A percentile compares a stretch with the other conserved stretches of the same genome.
Evolutionary conservation across 257 asterid genomes (phyloP).

Genomic region (Fraxinus pennsylvanica): DNA sequence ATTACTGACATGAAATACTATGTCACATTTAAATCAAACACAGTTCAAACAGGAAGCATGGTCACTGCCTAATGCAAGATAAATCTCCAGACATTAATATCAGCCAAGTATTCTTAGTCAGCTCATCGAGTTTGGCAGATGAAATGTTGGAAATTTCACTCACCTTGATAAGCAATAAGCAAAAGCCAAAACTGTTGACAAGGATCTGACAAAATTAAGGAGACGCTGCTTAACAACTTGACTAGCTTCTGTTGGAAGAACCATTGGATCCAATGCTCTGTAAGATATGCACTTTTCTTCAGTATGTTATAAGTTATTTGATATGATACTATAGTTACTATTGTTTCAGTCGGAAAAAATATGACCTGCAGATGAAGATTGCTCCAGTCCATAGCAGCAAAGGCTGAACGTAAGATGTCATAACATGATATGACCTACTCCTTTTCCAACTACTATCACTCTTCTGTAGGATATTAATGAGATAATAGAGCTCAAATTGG

Average conservation of each 20-base stretch:
- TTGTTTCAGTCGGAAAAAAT: constrained; percentile 25
- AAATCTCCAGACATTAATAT: not conserved
- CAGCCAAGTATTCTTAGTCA: not conserved
- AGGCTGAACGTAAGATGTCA: constrained; percentile 80
- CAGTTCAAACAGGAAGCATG: constrained; percentile 21
- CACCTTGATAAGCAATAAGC: constrained; percentile 93
- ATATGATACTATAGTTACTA: constrained; percentile 12
- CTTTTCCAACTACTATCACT: constrained; percentile 77
- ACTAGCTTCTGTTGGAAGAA: constrained; percentile 82
- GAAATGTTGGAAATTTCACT: constrained; percentile 23
- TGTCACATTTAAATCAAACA: constrained; percentile 12
- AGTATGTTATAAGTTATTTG: constrained; percentile 27
- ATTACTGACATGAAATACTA: not conserved
- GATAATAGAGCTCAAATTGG: constrained; percentile 13
- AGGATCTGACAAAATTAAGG: constrained; percentile 78
- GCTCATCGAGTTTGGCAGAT: constrained; percentile 2
- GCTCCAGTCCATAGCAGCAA: constrained; percentile 86
- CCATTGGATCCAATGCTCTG: constrained; percentile 88
- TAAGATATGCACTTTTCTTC: constrained; percentile 26
- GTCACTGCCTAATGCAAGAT: not conserved
- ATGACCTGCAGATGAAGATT: constrained; percentile 85
- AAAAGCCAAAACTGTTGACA: constrained; percentile 86
- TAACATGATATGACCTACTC: constrained; percentile 69
- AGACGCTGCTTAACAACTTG: constrained; percentile 81
- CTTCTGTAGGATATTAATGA: constrained; percentile 51